These are phyloP conservation scores for Phoma sp. DNA, from an alignment of 2,329 filamentous ascomycete genomes.

Conservation along the genomic window DNA sequence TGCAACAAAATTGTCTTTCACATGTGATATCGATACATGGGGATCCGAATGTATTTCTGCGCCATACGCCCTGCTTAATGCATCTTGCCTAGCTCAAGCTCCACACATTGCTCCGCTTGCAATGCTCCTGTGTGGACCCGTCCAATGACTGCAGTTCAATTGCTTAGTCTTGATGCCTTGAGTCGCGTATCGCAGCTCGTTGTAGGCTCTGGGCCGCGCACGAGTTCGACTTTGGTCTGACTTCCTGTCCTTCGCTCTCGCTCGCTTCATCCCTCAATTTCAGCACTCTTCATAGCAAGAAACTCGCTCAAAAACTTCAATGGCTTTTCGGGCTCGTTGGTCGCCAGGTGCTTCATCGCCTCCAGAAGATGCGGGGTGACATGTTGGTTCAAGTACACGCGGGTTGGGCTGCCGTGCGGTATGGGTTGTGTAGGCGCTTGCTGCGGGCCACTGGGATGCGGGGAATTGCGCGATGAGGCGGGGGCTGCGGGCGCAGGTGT, in stretches of 20 bases:
- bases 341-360: constrained; percentile 58
- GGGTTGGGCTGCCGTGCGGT: constrained; percentile 55
- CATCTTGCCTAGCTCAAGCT: background rate
- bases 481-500: constrained; percentile 22
- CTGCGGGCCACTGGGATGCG: constrained; percentile 36
- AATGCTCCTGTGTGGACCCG: background rate
- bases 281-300: constrained; percentile 54
- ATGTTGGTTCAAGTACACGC: constrained; percentile 57
- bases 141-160: background rate
- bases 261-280: constrained; percentile 50
- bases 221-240: too few relatives aligned
- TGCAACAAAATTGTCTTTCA: constrained; percentile 14
- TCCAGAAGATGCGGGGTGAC: constrained; percentile 59
- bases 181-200: background rate
- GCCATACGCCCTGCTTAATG: background rate
- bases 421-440: constrained; percentile 46
- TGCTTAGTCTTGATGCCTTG: background rate
- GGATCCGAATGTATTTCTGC: constrained; percentile 22
- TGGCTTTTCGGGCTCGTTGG: constrained; percentile 59
- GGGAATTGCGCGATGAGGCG: constrained; percentile 43
- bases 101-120: background rate
- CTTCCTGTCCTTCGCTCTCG: background rate
- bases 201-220: too few relatives aligned
- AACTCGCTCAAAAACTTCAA: constrained; percentile 57
- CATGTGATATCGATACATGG: constrained; percentile 15